Percentiles rank a stretch among this genome's conserved stretches.
Evolutionary conservation across 169 alveolate genomes (phyloP).

Genomic region (Babesia bigemina): DNA sequence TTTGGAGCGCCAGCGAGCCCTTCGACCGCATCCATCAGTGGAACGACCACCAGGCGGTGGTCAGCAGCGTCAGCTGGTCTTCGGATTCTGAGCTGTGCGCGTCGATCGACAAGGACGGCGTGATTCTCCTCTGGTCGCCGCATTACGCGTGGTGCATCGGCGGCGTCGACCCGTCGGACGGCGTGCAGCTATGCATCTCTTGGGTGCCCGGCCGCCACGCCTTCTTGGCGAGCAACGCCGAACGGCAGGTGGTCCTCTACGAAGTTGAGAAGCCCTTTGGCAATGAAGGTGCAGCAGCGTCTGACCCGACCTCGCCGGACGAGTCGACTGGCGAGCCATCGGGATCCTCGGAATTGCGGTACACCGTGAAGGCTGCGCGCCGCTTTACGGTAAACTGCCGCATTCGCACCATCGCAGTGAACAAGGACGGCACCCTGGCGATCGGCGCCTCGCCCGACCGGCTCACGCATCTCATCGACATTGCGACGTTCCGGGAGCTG

Average conservation of each 20-base stretch:
- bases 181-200: slow-evolving; percentile 57
- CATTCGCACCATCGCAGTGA: slow-evolving; percentile 65
- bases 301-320: neutral
- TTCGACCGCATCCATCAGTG: slow-evolving; percentile 68
- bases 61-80: slow-evolving; percentile 76
- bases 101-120: slow-evolving; percentile 70
- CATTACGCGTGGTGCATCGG: slow-evolving; percentile 45
- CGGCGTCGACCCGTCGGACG: slow-evolving; percentile 65
- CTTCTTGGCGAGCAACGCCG: slow-evolving; percentile 61
- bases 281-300: neutral
- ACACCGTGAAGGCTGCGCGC: no score
- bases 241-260: slow-evolving; percentile 4
- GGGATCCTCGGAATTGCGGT: no score
- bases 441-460: slow-evolving; percentile 71
- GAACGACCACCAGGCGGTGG: slow-evolving; percentile 73
- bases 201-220: slow-evolving; percentile 71
- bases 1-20: slow-evolving; percentile 70
- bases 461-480: slow-evolving; percentile 69
- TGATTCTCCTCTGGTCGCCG: slow-evolving; percentile 75
- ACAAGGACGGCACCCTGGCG: slow-evolving; percentile 69
- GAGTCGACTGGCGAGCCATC: neutral
- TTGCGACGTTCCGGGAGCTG: slow-evolving; percentile 42
- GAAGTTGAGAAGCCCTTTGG: neutral
- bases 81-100: slow-evolving; percentile 66
- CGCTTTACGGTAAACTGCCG: slow-evolving; percentile 69